Evolutionary conservation across 495 filamentous ascomycete species (phyloP).

Genomic region (Tuber calosporum): DNA sequence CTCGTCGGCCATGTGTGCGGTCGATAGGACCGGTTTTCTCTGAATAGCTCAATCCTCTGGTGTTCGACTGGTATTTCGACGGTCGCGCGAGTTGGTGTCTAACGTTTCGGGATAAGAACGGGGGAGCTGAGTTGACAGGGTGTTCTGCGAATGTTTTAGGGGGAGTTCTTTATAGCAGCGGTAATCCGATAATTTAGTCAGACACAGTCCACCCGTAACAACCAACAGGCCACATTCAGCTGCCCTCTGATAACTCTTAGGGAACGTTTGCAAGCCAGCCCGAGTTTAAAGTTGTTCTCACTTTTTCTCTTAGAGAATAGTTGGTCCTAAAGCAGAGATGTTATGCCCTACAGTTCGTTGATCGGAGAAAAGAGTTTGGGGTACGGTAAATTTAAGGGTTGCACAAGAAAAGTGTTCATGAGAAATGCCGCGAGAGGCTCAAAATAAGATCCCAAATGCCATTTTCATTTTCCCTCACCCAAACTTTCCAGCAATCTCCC

Average conservation of each 20-base stretch:
- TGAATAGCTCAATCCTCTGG: slow-evolving; percentile 1
- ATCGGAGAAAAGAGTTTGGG: neutral
- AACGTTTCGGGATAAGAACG: neutral
- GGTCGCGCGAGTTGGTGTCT: neutral
- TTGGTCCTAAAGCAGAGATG: neutral
- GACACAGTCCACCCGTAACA: neutral
- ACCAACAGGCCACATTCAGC: neutral
- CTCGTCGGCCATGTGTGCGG: slow-evolving; percentile 36
- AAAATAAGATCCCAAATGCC: neutral
- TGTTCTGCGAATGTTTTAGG: neutral
- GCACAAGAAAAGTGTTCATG: neutral
- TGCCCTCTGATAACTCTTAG: neutral
- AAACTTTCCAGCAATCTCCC: too few relatives aligned
- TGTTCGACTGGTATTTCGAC: neutral
- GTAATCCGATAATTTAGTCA: neutral
- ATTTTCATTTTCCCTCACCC: neutral
- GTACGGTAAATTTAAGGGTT: neutral
- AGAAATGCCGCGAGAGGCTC: neutral
- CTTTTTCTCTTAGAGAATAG: neutral
- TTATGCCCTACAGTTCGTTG: neutral
- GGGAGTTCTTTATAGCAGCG: slow-evolving; percentile 1
- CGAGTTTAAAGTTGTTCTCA: neutral
- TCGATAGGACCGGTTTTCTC: slow-evolving; percentile 22
- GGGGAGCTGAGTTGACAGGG: neutral
- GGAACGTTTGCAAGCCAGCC: neutral